Evolutionary conservation across 2,329 filamentous ascomycete species (phyloP), one percentile per base, ranked within the genome.

Genomic region (Hymenoscyphus linearis): DNA sequence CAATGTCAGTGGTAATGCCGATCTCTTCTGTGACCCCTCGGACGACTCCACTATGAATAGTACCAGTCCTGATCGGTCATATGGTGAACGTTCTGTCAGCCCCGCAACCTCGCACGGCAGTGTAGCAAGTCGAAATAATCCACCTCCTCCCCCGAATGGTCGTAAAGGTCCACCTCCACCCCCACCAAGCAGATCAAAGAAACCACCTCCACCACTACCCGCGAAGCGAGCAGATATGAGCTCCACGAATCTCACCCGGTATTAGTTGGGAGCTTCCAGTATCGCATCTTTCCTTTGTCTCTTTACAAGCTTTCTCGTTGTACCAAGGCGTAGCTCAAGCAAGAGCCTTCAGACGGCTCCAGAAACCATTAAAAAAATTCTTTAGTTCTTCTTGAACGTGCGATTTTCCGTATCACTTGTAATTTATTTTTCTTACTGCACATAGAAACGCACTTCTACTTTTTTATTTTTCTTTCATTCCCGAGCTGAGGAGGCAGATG

Each of bases 181-280:
- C 26, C 84, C 84, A 27, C 82, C 83, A 9, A 82, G 81, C 25
- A 76, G 85, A 69, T 76, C 82, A 37, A 89, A 87, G 78, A 88
- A 88, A 73, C 84, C 85, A 62, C 84, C 84, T 40, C 83, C 83
- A 55, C 85, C 84, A 25, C 84, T 83, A 12, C 85, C 86, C 25
- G 81, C 85, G 75, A 88, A 88, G 78, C 76, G 84, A 66, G 80
- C 69, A 18, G 69, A 71, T 16, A 69, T 69, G 16, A 70, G 67
- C 34, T 64, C 68, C 13, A 59, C 60, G 3, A 68, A 64, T 55
- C 31, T 68, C 12, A 65, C 62, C 25, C 59, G 64, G 53, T 67
- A 69, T 56, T 70, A 60, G 7, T 52, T 27, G 37, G 16, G 22
- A 31, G 16, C 18, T 12, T 10, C 18, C 22, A n/a, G 12, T 4